Percentiles rank a stretch among this genome's conserved stretches.
These are phyloP conservation scores for Rhodotorula glutinis DNA, from an alignment of 1,284 basidiomycete species.

Conservation along the genomic window DNA sequence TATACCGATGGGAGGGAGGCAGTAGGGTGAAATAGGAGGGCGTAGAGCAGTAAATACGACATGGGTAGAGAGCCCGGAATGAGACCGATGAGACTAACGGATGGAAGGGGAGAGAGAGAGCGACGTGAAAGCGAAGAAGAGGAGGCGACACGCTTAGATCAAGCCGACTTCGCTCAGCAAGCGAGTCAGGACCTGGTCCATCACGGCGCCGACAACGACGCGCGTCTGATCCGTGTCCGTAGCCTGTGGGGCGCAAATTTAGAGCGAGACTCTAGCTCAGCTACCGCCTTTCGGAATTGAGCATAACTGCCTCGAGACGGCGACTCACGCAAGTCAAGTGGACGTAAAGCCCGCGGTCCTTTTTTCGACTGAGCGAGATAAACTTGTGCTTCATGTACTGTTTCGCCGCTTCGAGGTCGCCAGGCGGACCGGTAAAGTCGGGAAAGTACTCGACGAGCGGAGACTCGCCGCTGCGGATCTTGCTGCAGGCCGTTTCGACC, in stretches of 20 bases:
- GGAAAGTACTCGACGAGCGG: slow-evolving; percentile 32
- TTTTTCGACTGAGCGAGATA: slow-evolving; percentile 44
- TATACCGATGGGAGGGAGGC: background rate
- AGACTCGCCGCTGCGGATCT: slow-evolving; percentile 17
- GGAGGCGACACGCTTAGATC: slow-evolving; percentile 4
- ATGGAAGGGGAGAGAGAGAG: background rate
- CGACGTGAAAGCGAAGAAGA: background rate
- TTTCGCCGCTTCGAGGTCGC: slow-evolving; percentile 20
- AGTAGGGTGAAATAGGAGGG: no score
- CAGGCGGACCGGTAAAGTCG: slow-evolving; percentile 30
- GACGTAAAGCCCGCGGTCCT: slow-evolving; percentile 40
- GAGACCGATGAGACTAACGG: background rate
- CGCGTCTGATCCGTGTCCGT: slow-evolving; percentile 43
- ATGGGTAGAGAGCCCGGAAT: background rate
- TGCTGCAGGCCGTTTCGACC: slow-evolving; percentile 46
- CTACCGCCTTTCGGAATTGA: background rate
- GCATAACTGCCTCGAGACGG: accelerated
- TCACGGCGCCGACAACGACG: slow-evolving; percentile 48
- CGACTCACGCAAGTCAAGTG: slow-evolving; percentile 41
- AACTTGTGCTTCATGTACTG: slow-evolving; percentile 46
- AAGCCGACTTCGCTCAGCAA: slow-evolving; percentile 28
- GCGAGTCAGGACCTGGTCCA: slow-evolving; percentile 36
- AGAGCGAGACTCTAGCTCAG: background rate
- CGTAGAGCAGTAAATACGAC: no score
- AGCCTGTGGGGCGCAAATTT: background rate